These are phyloP conservation scores for Podila minutissima DNA, from an alignment of 192 early-diverging fungal genomes.

Conservation along the genomic window DNA sequence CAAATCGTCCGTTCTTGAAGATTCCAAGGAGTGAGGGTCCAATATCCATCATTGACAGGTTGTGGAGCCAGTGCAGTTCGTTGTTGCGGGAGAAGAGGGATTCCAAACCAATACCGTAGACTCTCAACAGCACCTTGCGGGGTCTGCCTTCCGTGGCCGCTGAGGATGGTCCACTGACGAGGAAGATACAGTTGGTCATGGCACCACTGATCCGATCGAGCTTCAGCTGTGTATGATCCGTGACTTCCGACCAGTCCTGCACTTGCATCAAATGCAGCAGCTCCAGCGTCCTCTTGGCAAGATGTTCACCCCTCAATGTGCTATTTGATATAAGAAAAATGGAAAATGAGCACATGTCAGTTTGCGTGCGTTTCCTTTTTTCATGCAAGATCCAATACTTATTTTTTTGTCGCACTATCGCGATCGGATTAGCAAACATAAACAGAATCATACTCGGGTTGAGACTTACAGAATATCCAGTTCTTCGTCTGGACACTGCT, in stretches of 20 bases:
- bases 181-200: constrained; percentile 52
- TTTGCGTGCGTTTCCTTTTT: background rate
- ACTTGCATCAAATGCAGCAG: constrained; percentile 37
- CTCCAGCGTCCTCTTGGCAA: constrained; percentile 26
- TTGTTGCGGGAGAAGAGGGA: constrained; percentile 80
- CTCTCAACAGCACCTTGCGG: constrained; percentile 68
- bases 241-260: constrained; percentile 46
- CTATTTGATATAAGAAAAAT: background rate
- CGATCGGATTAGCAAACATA: background rate
- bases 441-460: background rate
- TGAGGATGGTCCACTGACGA: constrained; percentile 9
- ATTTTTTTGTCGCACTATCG: background rate
- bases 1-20: constrained; percentile 88
- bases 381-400: background rate
- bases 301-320: constrained; percentile 33
- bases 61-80: constrained; percentile 82
- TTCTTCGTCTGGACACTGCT: constrained; percentile 16
- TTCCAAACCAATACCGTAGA: constrained; percentile 87
- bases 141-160: constrained; percentile 1
- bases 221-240: constrained; percentile 23
- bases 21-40: constrained; percentile 79
- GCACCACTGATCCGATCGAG: constrained; percentile 48
- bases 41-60: constrained; percentile 74
- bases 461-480: constrained; percentile 32
- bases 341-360: background rate